Conservation (phyloP, 352 stramenopile genomes). For the Phytophthora aleatoria region DNA sequence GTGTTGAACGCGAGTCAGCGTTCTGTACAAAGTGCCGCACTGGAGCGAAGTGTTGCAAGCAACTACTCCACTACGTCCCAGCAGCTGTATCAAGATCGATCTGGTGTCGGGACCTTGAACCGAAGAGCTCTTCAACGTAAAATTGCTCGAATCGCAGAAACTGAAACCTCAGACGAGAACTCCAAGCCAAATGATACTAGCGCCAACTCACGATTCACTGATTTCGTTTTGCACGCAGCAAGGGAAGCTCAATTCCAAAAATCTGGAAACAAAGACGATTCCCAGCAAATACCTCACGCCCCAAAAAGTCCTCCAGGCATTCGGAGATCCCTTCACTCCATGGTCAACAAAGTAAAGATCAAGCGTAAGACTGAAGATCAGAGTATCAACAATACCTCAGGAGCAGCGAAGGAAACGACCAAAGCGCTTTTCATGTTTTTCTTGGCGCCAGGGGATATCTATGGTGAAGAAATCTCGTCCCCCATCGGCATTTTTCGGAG, state of each 20-base stretch:
- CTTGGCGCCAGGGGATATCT: conserved; percentile 50
- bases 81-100: conserved; percentile 46
- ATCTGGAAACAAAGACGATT: neutral
- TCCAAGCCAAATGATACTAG: conserved; percentile 6
- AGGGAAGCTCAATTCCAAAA: conserved; percentile 6
- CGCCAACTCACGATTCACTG: conserved; percentile 36
- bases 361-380: conserved; percentile 17
- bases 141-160: conserved; percentile 29
- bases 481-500: conserved; percentile 39
- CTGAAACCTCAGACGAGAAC: conserved; percentile 11
- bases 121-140: conserved; percentile 25
- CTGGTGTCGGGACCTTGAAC: conserved; percentile 3
- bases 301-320: conserved; percentile 1
- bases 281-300: neutral
- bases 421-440: conserved; percentile 46
- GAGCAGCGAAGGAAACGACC: conserved; percentile 16
- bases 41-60: conserved; percentile 63
- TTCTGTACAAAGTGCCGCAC: conserved; percentile 55
- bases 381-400: conserved; percentile 4
- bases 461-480: conserved; percentile 54
- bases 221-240: conserved; percentile 61
- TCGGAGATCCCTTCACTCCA: conserved; percentile 25
- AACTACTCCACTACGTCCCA: conserved; percentile 77
- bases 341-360: conserved; percentile 34
- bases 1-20: conserved; percentile 60